A percentile compares a stretch with the other conserved stretches of the same genome.
phyloP scores from a whole-genome alignment of 2,329 filamentous ascomycete genomes.

The Xylariaceae sp. region DNA sequence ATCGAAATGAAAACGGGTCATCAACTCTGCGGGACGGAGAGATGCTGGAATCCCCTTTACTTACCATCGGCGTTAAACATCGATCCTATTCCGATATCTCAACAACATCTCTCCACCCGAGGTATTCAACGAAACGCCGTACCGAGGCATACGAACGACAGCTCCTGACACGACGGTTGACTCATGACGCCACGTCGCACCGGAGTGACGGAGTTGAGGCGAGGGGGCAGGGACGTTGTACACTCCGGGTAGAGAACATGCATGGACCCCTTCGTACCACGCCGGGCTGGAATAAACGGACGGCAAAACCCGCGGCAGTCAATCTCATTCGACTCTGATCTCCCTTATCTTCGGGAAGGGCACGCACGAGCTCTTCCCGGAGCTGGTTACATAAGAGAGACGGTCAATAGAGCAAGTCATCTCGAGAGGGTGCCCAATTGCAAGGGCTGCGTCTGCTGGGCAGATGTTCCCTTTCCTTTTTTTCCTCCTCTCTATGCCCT shows the following conservation, averaged over 20 bases:
- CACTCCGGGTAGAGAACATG: slow-evolving; percentile 1
- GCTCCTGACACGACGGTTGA: not conserved
- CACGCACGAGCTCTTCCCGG: slow-evolving; percentile 15
- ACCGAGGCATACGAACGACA: slow-evolving; percentile 20
- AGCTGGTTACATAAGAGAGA: slow-evolving; percentile 5
- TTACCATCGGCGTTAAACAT: slow-evolving; percentile 25
- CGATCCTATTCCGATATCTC: slow-evolving; percentile 18
- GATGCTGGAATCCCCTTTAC: slow-evolving; percentile 29
- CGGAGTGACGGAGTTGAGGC: slow-evolving; percentile 13
- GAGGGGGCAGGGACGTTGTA: slow-evolving; percentile 8
- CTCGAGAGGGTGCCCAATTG: slow-evolving; percentile 1
- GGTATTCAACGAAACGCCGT: slow-evolving; percentile 28
- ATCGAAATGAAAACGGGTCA: slow-evolving; percentile 27
- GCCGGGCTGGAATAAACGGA: slow-evolving; percentile 21
- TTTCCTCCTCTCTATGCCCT: not conserved
- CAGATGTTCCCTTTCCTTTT: not conserved
- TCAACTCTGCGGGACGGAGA: slow-evolving; percentile 28
- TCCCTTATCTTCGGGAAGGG: slow-evolving; percentile 6
- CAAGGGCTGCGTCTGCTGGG: slow-evolving; percentile 7
- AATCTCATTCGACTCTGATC: slow-evolving; percentile 29
- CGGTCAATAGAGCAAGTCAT: slow-evolving; percentile 23
- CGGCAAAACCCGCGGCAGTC: slow-evolving; percentile 25
- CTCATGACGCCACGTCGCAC: not conserved
- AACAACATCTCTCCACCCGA: slow-evolving; percentile 8
- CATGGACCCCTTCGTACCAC: slow-evolving; percentile 10